Evolutionary conservation across 768 basidiomycete genomes (phyloP), one percentile per base, ranked within the genome.

Genomic region (Austroboletus festivus): DNA sequence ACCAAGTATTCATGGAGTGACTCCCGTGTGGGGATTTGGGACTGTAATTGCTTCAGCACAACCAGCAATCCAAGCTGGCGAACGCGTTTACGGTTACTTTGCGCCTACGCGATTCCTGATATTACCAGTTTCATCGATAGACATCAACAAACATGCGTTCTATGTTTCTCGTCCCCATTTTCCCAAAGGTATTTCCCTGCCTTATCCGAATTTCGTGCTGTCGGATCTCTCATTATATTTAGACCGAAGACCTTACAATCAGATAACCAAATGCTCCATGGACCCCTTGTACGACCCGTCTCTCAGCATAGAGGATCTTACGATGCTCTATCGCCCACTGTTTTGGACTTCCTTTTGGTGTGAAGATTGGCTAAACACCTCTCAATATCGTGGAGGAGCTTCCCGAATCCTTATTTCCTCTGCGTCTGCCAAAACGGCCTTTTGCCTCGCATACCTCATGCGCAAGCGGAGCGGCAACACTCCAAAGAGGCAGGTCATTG

Each of bases 281-380:
- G 85, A 86, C 51, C 72, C 77, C 0, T 71, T 80, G 44, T 84
- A 85, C 50, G 69, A 69, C 16, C 66, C 77, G 0, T 73, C 72
- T 0, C 69, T 75, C 0, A 52, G 59, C 1, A 63, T 68, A 1
- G 85, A 86, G 61, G 84, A 85, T 56, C 68, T 85, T 34, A 79
- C 77, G 0, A 86, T 86, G 85, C 74, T 86, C 15, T 86, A 83
- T 53, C 76, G 83, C 0, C 83, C 85, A 0, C 70, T 86, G 15
- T 86, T 85, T 63, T 86, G 85, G 85, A 86, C 85, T 0, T 76
- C 85, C 1, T 86, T 77, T 53, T 86, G 85, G 85, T 83, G 76
- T 53, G 82, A 86, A 61, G 85, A 86, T 58, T 86, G 82, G 82
- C 60, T 86, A 6, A 66, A 75, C 47, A 67, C 73, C 5, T 71